Base-by-base conservation (phyloP, 2,329 filamentous ascomycete species). In the Xylaria hypoxylon region DNA sequence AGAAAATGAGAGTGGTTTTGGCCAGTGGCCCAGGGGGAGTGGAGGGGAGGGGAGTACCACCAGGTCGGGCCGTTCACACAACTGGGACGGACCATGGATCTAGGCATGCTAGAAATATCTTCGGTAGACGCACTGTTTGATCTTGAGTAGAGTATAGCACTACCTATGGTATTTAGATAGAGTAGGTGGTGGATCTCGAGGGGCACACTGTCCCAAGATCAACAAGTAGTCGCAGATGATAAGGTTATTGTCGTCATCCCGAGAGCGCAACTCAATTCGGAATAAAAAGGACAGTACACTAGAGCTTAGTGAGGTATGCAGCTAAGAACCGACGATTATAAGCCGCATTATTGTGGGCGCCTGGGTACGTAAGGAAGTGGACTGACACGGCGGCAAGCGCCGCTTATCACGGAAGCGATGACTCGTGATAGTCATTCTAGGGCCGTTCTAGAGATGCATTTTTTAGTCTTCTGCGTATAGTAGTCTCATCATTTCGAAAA, bases 371-470 rank as follows among this genome's bases (percentile, higher is more conserved):
- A 55, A 50, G 52, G 26, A 38, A 58, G 64, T 59, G 59, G 59
- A 48, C 22, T 42, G 26, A 17, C 19, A 45, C 44, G 38, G 28
- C 60, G 58, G 58, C n/a, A 57, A 52, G 40, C 48, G 59, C 42
- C 48, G 48, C 50, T 31, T 26, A 31, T 22, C 24, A 42, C 55
- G 55, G 55, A 55, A 59, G 55, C 55, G 64, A 63, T 63, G 64
- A 67, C 59, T 59, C 48, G 59, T 31, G 53, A 38, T 53, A 28
- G 35, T 38, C 31, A 17, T 52, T 45, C 42, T 1, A 35, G 28
- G 22, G 35, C 28, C 31, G 22, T 52, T 45, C 42, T 1, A 35
- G 28, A 35, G 28, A 13, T 26, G 26, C n/a, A 8, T 42, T 38
- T 35, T 33, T 51, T 31, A 33, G 15, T 51, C n/a, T 10, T 33